Conservation (phyloP, 2,329 filamentous ascomycete species). For the Colletotrichum chrysophilum region DNA sequence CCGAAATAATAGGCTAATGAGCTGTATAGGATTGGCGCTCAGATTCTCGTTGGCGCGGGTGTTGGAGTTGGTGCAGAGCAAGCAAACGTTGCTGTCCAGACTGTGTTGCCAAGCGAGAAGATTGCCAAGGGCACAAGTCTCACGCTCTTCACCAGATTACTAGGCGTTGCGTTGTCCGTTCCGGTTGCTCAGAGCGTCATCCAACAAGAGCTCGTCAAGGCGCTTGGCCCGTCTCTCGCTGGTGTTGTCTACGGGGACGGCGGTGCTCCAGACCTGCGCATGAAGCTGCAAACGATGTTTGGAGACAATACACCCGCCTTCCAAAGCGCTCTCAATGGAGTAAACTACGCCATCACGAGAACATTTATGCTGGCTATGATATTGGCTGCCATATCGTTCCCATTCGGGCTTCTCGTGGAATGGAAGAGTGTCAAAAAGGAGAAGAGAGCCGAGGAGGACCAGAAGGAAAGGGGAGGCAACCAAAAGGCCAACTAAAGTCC, state of each 20-base stretch:
- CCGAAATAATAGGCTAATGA: not conserved
- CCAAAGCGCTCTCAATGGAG: not conserved
- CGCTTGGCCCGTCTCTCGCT: not conserved
- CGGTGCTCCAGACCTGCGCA: not conserved
- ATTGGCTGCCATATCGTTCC: slow-evolving; percentile 54
- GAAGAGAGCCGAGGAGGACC: not conserved
- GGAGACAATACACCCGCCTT: not conserved
- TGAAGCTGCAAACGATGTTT: not conserved
- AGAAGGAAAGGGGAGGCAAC: not conserved
- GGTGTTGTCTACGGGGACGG: not conserved
- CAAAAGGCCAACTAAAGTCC: not conserved
- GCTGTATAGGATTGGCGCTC: slow-evolving; percentile 42
- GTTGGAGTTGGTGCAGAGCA: slow-evolving; percentile 48
- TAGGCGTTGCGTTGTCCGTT: not conserved
- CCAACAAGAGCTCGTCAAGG: not conserved
- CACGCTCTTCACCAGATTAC: not conserved
- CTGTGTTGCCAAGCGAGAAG: slow-evolving; percentile 45
- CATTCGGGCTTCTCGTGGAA: slow-evolving; percentile 57
- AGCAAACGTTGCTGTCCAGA: slow-evolving; percentile 50
- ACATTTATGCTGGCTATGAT: not conserved
- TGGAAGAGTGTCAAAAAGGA: slow-evolving; percentile 68
- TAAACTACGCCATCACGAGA: not conserved
- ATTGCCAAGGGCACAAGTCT: slow-evolving; percentile 35
- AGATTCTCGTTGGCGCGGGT: slow-evolving; percentile 45
- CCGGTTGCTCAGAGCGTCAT: not conserved